Evolutionary conservation across 257 asterid genomes (phyloP), one percentile per base, ranked within the genome.

Genomic region (Solanum medicagineum): DNA sequence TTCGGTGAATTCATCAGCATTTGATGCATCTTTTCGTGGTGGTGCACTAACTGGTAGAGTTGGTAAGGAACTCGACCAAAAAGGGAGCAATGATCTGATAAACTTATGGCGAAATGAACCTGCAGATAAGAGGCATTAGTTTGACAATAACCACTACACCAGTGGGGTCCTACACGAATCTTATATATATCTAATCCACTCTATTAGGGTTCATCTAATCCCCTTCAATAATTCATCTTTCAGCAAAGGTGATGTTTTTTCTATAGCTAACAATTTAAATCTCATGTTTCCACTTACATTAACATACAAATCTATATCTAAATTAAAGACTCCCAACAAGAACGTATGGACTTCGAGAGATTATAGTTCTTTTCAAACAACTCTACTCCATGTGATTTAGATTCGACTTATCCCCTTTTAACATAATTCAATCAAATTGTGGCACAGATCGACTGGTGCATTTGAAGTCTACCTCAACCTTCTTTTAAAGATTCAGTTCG

Each of bases 21-120:
- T 92, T n/a, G 92, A 87, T 44, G 81, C 79, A 53, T 96, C 98
- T 93, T 94, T 96, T 81, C 91, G 91, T 24, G 97, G 93, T 51
- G 99, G 98, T 6, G 98, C 97, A 77, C 94, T 94, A 81, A 96
- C 98, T 40, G 98, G 99, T 86, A 96, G 91, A 79, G 92, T 92
- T 57, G 99, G 98, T 88, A 93, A 90, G 81, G 97, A 89, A 88
- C 95, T 95, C 59, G 98, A 95, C 98, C 98, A 96, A 90, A 96
- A 96, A 53, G 99, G 99, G 83, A 96, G 91, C 89, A 96, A 86
- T 40, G 98, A 93, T 87, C 96, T 91, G 22, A 96, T 90, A 87
- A 95, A 84, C 93, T 96, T 96, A 65, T 93, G 93, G 40, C 94
- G 95, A 66, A 96, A 73, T 73, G 98, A 68, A 86, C 99, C 99